These are phyloP conservation scores for Neltuma alba DNA, from an alignment of 306 rosid genomes.

Conservation along the genomic window DNA sequence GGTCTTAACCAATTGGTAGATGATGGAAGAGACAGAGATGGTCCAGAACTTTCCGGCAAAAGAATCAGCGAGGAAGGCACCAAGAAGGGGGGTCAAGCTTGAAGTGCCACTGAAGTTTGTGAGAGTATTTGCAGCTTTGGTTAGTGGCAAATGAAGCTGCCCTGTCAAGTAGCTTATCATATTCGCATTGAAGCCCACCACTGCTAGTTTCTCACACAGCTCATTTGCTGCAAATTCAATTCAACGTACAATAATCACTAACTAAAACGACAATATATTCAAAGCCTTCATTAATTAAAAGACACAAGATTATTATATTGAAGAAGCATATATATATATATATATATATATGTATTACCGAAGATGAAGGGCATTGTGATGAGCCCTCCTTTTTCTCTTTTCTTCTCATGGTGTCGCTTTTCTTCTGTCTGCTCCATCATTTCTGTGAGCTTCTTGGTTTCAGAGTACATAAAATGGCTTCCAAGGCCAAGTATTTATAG, in stretches of 20 bases:
- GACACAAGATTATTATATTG: not conserved
- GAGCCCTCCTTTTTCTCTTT: slow-evolving; percentile 73
- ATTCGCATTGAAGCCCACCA: slow-evolving; percentile 82
- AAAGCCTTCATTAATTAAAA: not conserved
- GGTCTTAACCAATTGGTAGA: slow-evolving; percentile 65
- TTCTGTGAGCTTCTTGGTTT: not conserved
- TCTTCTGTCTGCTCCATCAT: slow-evolving; percentile 50
- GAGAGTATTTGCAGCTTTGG: slow-evolving; percentile 89
- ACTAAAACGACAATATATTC: not conserved
- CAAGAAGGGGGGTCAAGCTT: slow-evolving; percentile 88
- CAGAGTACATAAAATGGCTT: slow-evolving; percentile 22
- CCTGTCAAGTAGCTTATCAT: slow-evolving; percentile 89
- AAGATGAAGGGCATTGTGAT: slow-evolving; percentile 96
- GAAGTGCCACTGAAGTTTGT: slow-evolving; percentile 87
- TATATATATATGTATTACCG: slow-evolving; percentile 46
- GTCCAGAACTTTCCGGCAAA: slow-evolving; percentile 86
- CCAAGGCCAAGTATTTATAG: slow-evolving; percentile 49
- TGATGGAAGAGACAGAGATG: slow-evolving; percentile 65
- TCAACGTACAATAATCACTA: not conserved
- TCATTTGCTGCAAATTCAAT: slow-evolving; percentile 46
- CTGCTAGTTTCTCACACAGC: slow-evolving; percentile 85
- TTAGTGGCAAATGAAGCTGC: slow-evolving; percentile 83
- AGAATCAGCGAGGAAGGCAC: slow-evolving; percentile 89
- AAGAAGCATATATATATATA: not conserved
- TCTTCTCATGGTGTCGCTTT: slow-evolving; percentile 33